Evolutionary conservation across 305 asterid species (phyloP).

Genomic region (Caryopteris hybrid): DNA sequence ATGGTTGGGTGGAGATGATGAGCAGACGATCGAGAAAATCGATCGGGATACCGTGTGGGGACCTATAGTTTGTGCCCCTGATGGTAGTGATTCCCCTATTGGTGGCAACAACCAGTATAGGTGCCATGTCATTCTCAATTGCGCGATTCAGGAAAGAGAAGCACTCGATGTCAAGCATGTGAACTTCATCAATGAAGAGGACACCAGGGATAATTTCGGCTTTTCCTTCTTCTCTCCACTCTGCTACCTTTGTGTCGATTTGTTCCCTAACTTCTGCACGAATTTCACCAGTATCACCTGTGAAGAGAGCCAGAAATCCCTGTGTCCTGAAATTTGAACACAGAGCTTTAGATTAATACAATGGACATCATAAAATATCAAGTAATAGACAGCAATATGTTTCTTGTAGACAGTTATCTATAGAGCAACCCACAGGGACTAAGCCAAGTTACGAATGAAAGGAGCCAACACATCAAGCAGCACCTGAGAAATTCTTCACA

Average conservation of each 20-base stretch:
- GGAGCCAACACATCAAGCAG: too few relatives aligned
- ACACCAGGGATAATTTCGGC: conserved; percentile 97
- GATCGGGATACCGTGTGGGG: conserved; percentile 89
- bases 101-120: conserved; percentile 86
- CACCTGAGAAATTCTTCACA: too few relatives aligned
- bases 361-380: too few relatives aligned
- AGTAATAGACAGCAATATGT: too few relatives aligned
- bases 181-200: conserved; percentile 94
- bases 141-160: conserved; percentile 93
- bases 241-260: conserved; percentile 91
- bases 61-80: conserved; percentile 85
- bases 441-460: too few relatives aligned
- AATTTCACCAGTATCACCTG: conserved; percentile 95
- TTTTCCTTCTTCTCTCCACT: conserved; percentile 98
- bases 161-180: conserved; percentile 97
- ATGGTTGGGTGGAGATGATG: conserved; percentile 84
- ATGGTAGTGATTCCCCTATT: conserved; percentile 88
- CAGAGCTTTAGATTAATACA: not conserved
- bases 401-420: too few relatives aligned
- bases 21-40: conserved; percentile 90
- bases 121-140: conserved; percentile 89
- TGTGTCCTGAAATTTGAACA: conserved; percentile 62
- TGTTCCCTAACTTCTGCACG: conserved; percentile 95
- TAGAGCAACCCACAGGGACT: too few relatives aligned
- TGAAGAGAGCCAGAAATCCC: conserved; percentile 86